Evolutionary conservation across 495 filamentous ascomycete genomes (phyloP).

Genomic region (Terfezia boudieri): DNA sequence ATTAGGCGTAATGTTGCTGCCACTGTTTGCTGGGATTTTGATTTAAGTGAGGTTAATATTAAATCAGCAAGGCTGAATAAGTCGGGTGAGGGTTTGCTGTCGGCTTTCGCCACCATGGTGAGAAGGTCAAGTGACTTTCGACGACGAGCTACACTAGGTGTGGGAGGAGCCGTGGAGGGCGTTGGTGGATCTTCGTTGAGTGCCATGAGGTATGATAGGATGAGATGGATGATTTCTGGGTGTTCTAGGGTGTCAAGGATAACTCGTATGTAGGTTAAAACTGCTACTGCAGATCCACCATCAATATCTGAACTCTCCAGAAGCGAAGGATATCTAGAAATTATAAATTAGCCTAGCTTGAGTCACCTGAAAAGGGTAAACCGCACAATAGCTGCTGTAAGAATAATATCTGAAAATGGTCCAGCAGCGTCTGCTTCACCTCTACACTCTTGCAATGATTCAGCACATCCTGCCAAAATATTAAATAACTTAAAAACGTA

Average conservation of each 20-base stretch:
- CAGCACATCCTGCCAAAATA: constrained; percentile 96
- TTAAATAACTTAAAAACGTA: constrained; percentile 79
- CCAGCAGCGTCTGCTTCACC: constrained; percentile 73
- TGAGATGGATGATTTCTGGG: constrained; percentile 76
- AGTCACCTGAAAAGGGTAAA: not conserved
- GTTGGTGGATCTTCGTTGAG: constrained; percentile 30
- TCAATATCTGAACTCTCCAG: constrained; percentile 91
- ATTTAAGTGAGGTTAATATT: constrained; percentile 64
- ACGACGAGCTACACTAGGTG: constrained; percentile 40
- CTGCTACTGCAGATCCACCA: constrained; percentile 87
- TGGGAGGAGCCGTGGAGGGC: constrained; percentile 9
- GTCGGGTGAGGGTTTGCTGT: constrained; percentile 42
- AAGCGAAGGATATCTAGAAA: constrained; percentile 65
- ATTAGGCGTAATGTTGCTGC: constrained; percentile 68
- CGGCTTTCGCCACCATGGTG: constrained; percentile 47
- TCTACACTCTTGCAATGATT: constrained; percentile 84
- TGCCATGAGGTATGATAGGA: constrained; percentile 78
- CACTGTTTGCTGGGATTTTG: constrained; percentile 67
- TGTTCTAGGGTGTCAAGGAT: constrained; percentile 80
- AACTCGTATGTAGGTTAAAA: constrained; percentile 76
- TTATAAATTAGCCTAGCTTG: constrained; percentile 2
- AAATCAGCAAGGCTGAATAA: constrained; percentile 87
- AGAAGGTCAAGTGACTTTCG: constrained; percentile 73
- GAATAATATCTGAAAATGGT: constrained; percentile 95
- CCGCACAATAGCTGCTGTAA: constrained; percentile 77